Evolutionary conservation across 306 rosid genomes (phyloP).

Genomic region (Quercus rubra): DNA sequence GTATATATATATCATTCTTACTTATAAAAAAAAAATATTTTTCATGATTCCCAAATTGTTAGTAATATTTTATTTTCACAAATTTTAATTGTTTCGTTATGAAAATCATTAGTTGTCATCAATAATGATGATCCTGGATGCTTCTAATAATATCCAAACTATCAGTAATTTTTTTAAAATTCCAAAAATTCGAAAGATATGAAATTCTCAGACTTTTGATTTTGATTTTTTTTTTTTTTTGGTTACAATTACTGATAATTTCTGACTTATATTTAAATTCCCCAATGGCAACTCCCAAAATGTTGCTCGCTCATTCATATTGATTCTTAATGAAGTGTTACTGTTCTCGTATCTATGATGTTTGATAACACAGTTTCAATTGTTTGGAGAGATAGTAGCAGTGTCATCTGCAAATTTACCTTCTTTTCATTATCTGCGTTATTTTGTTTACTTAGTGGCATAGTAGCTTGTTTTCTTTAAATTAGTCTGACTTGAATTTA

Average conservation of each 20-base stretch:
- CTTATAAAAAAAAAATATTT: no score
- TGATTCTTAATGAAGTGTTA: not conserved
- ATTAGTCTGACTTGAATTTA: not conserved
- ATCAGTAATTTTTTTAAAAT: not conserved
- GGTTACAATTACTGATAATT: not conserved
- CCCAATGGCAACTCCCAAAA: not conserved
- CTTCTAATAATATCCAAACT: not conserved
- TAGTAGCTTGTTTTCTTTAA: not conserved
- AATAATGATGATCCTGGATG: not conserved
- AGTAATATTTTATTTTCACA: not conserved
- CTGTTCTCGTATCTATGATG: not conserved
- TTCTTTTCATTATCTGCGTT: not conserved
- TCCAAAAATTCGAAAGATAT: not conserved
- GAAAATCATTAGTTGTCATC: not conserved
- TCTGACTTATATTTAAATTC: not conserved
- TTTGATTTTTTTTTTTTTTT: not conserved
- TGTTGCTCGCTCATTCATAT: not conserved
- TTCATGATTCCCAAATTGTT: not conserved
- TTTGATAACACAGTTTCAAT: not conserved
- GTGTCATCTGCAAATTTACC: not conserved
- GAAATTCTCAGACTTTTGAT: not conserved
- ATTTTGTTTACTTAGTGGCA: not conserved
- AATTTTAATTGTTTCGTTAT: not conserved
- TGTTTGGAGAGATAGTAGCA: not conserved
- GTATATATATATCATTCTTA: no score